Evolutionary conservation across 1,139 yeast species (phyloP), one percentile per base, ranked within the genome.

Genomic region (Groenewaldozyma auringiensis): DNA sequence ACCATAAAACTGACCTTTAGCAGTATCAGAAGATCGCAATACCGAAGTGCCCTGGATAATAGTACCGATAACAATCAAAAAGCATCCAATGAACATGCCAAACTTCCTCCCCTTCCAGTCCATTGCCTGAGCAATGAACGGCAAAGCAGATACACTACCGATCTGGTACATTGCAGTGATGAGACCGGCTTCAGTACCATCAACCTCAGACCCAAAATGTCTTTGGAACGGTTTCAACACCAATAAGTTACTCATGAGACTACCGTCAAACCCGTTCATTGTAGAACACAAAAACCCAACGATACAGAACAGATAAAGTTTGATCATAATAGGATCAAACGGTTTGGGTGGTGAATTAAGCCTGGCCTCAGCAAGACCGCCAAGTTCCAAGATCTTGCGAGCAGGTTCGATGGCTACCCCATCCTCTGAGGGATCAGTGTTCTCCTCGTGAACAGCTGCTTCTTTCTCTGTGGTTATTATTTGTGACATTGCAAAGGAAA

Each of bases 211-310:
- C 13, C 52, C 49, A 31, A 52, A 52, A 21, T 44, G 41, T 4
- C 22, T 20, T 32, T 45, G 40, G 47, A 51, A 52, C n/a, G 42
- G 46, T 4, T 42, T 43, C 9, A 40, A 39, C 22, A 41, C 33
- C 33, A 52, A 48, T 3, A 53, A 43, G 16, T 53, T 45, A 18
- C 43, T 44, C 55, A 53, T 50, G 22, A 53, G 45, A 13, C 48
- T 40, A 20, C 54, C 56, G 41, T 53, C 56, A 34, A 40, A 52
- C 9, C 56, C 56, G 37, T 49, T 47, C 47, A 49, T 47, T n/a
- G 53, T 50, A 16, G 52, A 47, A 43, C 45, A 40, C 27, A 53
- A 45, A 40, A 50, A 50, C 4, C 49, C 53, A 11, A 52, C 33
- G 18, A 52, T 33, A 41, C 54, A 52, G 45, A 34, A 42, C 21